Conservation (phyloP, 257 asterid species). For the Marsdenia floribunda region DNA sequence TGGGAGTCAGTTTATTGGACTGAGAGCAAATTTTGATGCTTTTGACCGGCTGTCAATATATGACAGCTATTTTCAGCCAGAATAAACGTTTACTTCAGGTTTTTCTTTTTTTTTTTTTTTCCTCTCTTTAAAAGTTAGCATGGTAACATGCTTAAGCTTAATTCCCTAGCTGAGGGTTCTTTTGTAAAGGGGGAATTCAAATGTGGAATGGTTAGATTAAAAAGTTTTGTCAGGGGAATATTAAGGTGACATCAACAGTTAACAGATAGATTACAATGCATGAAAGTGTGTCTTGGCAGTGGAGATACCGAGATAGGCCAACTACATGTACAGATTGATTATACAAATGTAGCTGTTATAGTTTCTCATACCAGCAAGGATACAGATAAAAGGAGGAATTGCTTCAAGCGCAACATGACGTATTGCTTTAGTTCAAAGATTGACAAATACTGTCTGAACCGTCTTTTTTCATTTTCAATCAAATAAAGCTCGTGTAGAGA, state of each 20-base stretch:
- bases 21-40: conserved; percentile 91
- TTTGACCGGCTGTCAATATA: conserved; percentile 77
- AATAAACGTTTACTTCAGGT: conserved; percentile 25
- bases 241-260: background rate
- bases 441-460: background rate
- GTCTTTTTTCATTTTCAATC: conserved; percentile 9
- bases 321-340: conserved; percentile 9
- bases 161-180: conserved; percentile 9
- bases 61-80: conserved; percentile 69
- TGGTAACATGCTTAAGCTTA: conserved; percentile 1
- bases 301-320: conserved; percentile 7
- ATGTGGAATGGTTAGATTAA: conserved; percentile 10
- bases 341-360: background rate
- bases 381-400: background rate
- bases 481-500: conserved; percentile 5
- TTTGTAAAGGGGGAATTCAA: conserved; percentile 15
- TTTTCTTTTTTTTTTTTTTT: background rate
- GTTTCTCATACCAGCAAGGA: background rate
- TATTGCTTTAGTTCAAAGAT: background rate
- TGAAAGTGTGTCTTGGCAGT: background rate
- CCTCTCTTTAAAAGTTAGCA: background rate
- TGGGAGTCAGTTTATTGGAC: conserved; percentile 81
- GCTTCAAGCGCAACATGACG: background rate
- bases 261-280: background rate
- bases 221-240: conserved; percentile 26